Evolutionary conservation across 176 grass and related monocot species (phyloP).

Genomic region (Triticum urartu): DNA sequence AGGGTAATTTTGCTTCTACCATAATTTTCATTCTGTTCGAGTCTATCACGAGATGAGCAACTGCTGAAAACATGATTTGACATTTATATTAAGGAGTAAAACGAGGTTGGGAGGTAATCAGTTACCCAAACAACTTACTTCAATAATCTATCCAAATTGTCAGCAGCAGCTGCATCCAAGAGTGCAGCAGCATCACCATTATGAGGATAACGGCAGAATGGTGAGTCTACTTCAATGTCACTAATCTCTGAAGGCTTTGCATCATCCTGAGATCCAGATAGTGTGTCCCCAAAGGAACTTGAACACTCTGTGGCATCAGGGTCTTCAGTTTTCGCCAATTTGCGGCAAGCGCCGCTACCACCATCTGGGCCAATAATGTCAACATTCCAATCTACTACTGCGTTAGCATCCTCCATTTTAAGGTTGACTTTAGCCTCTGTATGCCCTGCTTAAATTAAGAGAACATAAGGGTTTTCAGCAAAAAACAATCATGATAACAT

Average conservation of each 20-base stretch:
- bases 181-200: slow-evolving; percentile 57
- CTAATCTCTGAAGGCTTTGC: slow-evolving; percentile 61
- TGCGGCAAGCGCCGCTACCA: slow-evolving; percentile 23
- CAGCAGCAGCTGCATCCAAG: slow-evolving; percentile 49
- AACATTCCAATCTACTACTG: slow-evolving; percentile 40
- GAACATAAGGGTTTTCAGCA: neutral
- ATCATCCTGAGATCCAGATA: slow-evolving; percentile 67
- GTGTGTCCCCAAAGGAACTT: slow-evolving; percentile 88
- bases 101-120: neutral
- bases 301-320: slow-evolving; percentile 75
- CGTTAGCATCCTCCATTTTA: slow-evolving; percentile 34
- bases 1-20: neutral
- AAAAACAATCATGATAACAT: neutral
- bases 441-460: slow-evolving; percentile 12
- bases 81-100: neutral
- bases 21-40: neutral
- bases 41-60: neutral
- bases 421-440: neutral
- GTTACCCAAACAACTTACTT: slow-evolving; percentile 55
- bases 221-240: slow-evolving; percentile 82
- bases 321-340: slow-evolving; percentile 48
- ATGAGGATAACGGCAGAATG: slow-evolving; percentile 51
- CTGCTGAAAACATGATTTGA: neutral
- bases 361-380: slow-evolving; percentile 29
- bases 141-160: slow-evolving; percentile 53